Conservation (phyloP, 2,329 filamentous ascomycete species). For the Trichoderma afroharzianum region DNA sequence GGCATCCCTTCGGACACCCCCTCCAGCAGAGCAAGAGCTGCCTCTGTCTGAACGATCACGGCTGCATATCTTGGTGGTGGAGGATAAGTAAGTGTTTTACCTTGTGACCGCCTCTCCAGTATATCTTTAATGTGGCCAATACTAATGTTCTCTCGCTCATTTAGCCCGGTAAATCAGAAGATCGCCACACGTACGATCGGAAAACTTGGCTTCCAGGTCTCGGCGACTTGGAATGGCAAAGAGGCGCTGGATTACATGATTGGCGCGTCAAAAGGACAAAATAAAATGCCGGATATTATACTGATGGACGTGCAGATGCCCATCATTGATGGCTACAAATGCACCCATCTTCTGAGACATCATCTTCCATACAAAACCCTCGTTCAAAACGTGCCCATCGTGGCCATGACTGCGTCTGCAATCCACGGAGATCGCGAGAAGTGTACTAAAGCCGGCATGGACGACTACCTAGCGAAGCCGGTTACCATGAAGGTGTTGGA, state of each 20-base stretch:
- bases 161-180: conserved; percentile 64
- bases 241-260: conserved; percentile 73
- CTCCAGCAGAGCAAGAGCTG: conserved; percentile 45
- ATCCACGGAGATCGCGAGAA: conserved; percentile 75
- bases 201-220: conserved; percentile 68
- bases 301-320: conserved; percentile 77
- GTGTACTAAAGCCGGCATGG: conserved; percentile 70
- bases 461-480: conserved; percentile 71
- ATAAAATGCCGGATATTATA: conserved; percentile 66
- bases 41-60: conserved; percentile 56
- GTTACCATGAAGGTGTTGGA: conserved; percentile 66
- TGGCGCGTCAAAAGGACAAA: conserved; percentile 47
- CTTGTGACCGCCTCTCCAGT: not conserved
- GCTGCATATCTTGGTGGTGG: conserved; percentile 71
- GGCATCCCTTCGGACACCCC: conserved; percentile 35
- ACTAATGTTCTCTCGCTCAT: conserved; percentile 19
- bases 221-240: conserved; percentile 72
- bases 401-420: conserved; percentile 78
- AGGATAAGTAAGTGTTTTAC: conserved; percentile 63
- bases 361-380: conserved; percentile 61
- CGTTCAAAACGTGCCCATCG: conserved; percentile 63
- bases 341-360: conserved; percentile 69
- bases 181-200: conserved; percentile 72
- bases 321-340: conserved; percentile 73
- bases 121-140: conserved; percentile 10